Base-by-base conservation (phyloP, 2,329 filamentous ascomycete species). In the Clonostachys solani region DNA sequence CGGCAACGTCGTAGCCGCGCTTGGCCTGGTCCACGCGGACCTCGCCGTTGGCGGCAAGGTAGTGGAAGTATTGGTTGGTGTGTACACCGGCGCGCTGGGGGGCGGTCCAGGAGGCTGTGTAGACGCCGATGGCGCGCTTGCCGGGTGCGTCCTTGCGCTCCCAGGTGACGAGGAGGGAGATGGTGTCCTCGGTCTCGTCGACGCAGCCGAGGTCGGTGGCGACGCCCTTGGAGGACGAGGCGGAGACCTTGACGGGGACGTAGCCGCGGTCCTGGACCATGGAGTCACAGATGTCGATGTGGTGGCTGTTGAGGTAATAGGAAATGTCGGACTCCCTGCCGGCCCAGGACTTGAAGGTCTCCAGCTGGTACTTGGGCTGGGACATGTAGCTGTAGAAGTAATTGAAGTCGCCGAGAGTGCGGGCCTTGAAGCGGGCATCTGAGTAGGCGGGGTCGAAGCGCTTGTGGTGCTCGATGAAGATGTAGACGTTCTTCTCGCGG, bases 321-420 rank as follows among this genome's bases (percentile, higher is more conserved):
- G 86, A 92, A 59, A 96, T 96, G 66, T 96, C 92, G 33, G 86
- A 92, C 57, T 96, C 91, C 59, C 86, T 83, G 53, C 92, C 92
- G 1, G 92, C 92, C 91, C 91, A 96, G 4, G 90, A 87, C 69
- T 90, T 92, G 83, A 96, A 96, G 1, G 91, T 96, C 75, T 95
- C 88, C 43, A 96, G 80, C 71, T 95, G 91, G 44, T 79, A 89
- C 72, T 95, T 95, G 50, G 86, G 88, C 75, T 96, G 91, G 44
- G 84, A 89, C 91, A 96, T 95, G 80, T 96, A 96, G 58, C 82
- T 87, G 78, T 96, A 96, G 66, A 95, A 96, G 77, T 96, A 96
- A 76, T 95, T 96, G 82, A 96, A 96, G 70, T 96, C 90, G 54
- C 92, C 92, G 8, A 96, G 75, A 46, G 76, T 83, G 61, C 81